phyloP scores from a whole-genome alignment of 2,329 filamentous ascomycete genomes.

The Fusarium sp. region DNA sequence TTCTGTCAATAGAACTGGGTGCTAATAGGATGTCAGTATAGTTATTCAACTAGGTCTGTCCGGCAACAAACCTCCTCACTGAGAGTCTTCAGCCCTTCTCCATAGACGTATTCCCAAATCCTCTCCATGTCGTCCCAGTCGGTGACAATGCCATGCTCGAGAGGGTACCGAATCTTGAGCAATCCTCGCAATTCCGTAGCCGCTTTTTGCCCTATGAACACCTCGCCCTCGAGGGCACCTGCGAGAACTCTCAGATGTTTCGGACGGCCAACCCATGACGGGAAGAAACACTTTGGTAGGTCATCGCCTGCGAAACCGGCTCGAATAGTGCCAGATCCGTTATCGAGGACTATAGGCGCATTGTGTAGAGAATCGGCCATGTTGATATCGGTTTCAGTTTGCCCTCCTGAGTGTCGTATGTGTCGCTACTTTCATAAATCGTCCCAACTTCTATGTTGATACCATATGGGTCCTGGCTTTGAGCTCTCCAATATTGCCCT shows the following conservation, averaged over 20 bases:
- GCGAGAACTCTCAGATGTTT: conserved; percentile 96
- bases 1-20: conserved; percentile 96
- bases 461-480: conserved; percentile 35
- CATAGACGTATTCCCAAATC: conserved; percentile 99
- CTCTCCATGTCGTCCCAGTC: conserved; percentile 99
- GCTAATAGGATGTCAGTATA: conserved; percentile 62
- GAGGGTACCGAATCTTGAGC: conserved; percentile 93
- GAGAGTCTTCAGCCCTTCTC: conserved; percentile 93
- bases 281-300: conserved; percentile 95
- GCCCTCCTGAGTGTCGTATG: conserved; percentile 18
- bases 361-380: conserved; percentile 85
- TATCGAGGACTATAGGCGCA: conserved; percentile 98
- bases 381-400: conserved; percentile 23
- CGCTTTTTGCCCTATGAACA: conserved; percentile 92
- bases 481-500: conserved; percentile 35
- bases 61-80: conserved; percentile 84
- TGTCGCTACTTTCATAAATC: conserved; percentile 31
- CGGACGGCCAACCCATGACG: conserved; percentile 94
- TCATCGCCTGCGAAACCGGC: conserved; percentile 98
- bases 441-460: conserved; percentile 40
- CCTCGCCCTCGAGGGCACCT: conserved; percentile 95
- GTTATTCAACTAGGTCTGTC: background rate
- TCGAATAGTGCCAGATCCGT: conserved; percentile 96
- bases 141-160: conserved; percentile 98
- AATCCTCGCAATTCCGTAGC: conserved; percentile 91